phyloP scores from a whole-genome alignment of 2,329 filamentous ascomycete genomes.

The Aspergillus sp. region DNA sequence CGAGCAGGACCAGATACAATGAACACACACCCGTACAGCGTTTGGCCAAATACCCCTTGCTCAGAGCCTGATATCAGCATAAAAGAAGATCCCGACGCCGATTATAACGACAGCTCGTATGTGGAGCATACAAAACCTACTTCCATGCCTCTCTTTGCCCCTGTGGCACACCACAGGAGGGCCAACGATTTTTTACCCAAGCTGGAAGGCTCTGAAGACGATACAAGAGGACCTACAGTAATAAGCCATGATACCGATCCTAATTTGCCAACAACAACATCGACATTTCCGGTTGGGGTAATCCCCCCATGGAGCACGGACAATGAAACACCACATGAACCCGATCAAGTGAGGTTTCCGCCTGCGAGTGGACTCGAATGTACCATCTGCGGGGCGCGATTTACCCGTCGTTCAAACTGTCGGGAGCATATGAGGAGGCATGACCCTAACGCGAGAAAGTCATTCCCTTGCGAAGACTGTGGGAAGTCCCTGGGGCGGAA shows the following conservation, averaged over 20 bases:
- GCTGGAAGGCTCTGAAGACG: neutral
- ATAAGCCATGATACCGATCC: neutral
- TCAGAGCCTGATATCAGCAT: conserved; percentile 18
- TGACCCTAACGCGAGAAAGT: conserved; percentile 69
- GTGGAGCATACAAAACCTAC: conserved; percentile 4
- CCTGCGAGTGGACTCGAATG: conserved; percentile 69
- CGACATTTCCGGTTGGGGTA: conserved; percentile 6
- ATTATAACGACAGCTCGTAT: conserved; percentile 19
- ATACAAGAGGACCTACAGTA: neutral
- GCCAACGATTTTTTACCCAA: neutral
- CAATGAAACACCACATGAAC: neutral
- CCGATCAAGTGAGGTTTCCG: conserved; percentile 21
- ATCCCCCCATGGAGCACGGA: conserved; percentile 14
- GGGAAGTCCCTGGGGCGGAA: conserved; percentile 76
- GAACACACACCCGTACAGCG: conserved; percentile 15
- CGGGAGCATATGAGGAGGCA: conserved; percentile 85
- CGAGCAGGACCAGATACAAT: conserved; percentile 13
- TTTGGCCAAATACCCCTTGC: conserved; percentile 29
- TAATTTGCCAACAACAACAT: conserved; percentile 1
- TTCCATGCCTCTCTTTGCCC: neutral
- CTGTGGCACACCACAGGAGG: conserved; percentile 4
- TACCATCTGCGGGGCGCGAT: conserved; percentile 72
- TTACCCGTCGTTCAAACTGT: conserved; percentile 82
- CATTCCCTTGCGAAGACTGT: conserved; percentile 70
- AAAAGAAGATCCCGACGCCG: conserved; percentile 13